Percentiles rank a stretch among this genome's conserved stretches.
These are phyloP conservation scores for Plantago coronopus DNA, from an alignment of 305 asterid species.

Conservation along the genomic window DNA sequence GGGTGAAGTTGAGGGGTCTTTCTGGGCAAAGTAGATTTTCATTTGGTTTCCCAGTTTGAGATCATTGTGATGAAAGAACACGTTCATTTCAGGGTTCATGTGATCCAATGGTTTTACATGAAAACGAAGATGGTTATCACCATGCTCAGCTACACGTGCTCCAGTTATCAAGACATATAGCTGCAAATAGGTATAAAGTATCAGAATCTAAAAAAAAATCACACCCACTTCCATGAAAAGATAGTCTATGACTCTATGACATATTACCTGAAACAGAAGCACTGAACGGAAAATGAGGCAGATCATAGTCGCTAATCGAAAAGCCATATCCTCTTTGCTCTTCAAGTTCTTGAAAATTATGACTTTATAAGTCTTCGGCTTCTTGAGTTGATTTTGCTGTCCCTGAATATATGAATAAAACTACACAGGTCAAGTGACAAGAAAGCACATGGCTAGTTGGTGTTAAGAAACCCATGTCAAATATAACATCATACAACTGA, in stretches of 20 bases:
- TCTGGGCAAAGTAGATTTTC: constrained; percentile 45
- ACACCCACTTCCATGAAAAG: background rate
- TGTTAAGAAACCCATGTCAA: constrained; percentile 2
- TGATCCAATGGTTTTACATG: constrained; percentile 6
- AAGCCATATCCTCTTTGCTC: constrained; percentile 25
- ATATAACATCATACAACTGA: background rate
- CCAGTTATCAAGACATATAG: constrained; percentile 20
- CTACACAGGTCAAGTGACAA: background rate
- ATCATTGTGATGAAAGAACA: constrained; percentile 48
- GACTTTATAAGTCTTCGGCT: constrained; percentile 2
- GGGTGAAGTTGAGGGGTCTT: constrained; percentile 45
- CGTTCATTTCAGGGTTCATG: constrained; percentile 43
- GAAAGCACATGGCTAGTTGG: constrained; percentile 12
- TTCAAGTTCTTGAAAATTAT: constrained; percentile 22
- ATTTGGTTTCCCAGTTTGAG: constrained; percentile 46
- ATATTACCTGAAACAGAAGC: constrained; percentile 39
- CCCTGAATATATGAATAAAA: constrained; percentile 10
- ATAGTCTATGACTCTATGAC: constrained; percentile 6
- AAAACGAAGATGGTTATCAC: constrained; percentile 27
- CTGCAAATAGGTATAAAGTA: constrained; percentile 29
- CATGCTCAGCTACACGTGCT: constrained; percentile 19
- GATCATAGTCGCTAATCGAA: constrained; percentile 23
- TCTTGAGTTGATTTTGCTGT: background rate
- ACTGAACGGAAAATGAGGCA: constrained; percentile 31
- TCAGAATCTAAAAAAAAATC: background rate